Evolutionary conservation across 306 rosid genomes (phyloP).

Genomic region (Sicyos edulis): DNA sequence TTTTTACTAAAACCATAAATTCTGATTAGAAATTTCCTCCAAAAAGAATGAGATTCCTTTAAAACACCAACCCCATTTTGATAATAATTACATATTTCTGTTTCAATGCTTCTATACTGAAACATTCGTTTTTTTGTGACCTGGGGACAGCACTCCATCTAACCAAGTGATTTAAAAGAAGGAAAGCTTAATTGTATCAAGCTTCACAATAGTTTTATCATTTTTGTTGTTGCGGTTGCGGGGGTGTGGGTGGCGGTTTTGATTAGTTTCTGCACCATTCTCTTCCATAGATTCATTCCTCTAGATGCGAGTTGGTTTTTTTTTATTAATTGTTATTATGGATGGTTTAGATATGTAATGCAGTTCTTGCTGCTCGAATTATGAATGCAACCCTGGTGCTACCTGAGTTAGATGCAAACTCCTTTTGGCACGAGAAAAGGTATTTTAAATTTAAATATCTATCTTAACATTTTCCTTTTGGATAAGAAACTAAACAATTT

Average conservation of each 20-base stretch:
- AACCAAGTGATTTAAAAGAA: no score
- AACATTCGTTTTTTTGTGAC: neutral
- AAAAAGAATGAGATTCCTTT: neutral
- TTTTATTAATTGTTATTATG: constrained; percentile 15
- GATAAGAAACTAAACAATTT: no score
- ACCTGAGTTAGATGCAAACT: constrained; percentile 93
- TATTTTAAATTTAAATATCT: constrained; percentile 23
- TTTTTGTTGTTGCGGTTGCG: no score
- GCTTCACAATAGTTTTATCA: no score
- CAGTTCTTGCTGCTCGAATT: constrained; percentile 96
- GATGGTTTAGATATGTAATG: constrained; percentile 76
- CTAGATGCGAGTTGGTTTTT: neutral
- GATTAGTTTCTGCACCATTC: no score
- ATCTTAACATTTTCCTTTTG: neutral
- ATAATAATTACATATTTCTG: neutral
- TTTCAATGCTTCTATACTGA: neutral
- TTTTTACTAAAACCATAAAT: neutral
- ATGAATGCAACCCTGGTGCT: constrained; percentile 96
- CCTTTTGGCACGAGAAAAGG: constrained; percentile 97
- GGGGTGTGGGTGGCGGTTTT: no score
- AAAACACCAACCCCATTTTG: neutral
- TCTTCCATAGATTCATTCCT: no score
- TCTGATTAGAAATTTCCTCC: neutral
- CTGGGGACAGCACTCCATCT: neutral
- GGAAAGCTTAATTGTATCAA: no score